Evolutionary conservation across 805 yeast species (phyloP).

Genomic region (Yarrowia hollandica): DNA sequence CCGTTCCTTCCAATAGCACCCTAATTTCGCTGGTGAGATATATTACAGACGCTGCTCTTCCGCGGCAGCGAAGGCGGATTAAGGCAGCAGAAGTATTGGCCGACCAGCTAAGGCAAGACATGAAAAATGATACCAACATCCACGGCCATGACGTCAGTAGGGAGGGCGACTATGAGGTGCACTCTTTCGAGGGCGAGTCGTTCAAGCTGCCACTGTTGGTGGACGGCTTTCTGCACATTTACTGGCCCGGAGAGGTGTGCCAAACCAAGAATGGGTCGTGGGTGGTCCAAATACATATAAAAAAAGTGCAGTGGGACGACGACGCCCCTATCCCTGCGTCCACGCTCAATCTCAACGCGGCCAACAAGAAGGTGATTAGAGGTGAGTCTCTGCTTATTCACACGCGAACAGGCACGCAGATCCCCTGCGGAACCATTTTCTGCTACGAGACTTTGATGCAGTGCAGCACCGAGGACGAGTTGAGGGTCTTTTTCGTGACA

Average conservation of each 20-base stretch:
- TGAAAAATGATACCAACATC: not conserved
- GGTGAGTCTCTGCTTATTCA: not conserved
- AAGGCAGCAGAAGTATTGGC: not conserved
- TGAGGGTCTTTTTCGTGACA: not conserved
- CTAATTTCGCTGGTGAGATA: conserved; percentile 4
- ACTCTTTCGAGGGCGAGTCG: not conserved
- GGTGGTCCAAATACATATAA: conserved; percentile 8
- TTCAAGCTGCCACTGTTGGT: not conserved
- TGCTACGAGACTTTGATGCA: conserved; percentile 16
- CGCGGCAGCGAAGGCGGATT: not conserved
- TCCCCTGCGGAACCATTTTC: conserved; percentile 1
- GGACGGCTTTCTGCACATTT: not conserved
- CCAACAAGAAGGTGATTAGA: conserved; percentile 4
- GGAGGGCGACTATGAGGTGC: not conserved
- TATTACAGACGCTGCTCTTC: not conserved
- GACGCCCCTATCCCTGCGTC: not conserved
- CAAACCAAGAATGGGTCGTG: not conserved
- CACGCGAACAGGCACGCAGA: not conserved
- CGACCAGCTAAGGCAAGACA: not conserved
- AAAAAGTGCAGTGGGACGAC: conserved; percentile 12
- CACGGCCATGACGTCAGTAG: not conserved
- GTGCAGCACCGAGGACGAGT: conserved; percentile 2
- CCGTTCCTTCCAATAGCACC: not conserved
- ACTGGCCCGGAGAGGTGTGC: conserved; percentile 15
- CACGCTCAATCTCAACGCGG: not conserved